Conservation (phyloP, 352 stramenopile genomes). For the Phytophthora capsici region DNA sequence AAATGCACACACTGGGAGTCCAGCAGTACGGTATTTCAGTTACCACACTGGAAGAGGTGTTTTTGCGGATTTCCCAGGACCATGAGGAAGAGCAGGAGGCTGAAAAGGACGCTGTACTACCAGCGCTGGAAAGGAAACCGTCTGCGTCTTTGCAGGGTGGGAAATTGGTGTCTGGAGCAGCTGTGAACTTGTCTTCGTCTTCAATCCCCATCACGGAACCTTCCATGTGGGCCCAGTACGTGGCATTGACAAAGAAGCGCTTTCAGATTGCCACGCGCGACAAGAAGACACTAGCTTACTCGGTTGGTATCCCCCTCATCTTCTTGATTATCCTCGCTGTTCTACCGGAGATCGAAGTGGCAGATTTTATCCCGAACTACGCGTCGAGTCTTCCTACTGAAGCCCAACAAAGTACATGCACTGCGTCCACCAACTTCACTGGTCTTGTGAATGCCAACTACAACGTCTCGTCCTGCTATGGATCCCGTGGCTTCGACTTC, state of each 20-base stretch:
- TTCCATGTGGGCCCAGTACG: constrained; percentile 52
- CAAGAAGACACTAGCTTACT: constrained; percentile 60
- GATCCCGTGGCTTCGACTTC: constrained; percentile 41
- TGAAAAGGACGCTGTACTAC: not conserved
- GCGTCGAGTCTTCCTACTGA: constrained; percentile 28
- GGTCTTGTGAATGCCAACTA: constrained; percentile 21
- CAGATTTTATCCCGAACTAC: constrained; percentile 50
- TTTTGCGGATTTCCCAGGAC: constrained; percentile 83
- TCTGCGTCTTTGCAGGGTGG: constrained; percentile 7
- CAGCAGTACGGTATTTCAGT: constrained; percentile 96
- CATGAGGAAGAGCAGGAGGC: constrained; percentile 38
- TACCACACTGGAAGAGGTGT: constrained; percentile 99
- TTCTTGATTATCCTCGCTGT: constrained; percentile 59
- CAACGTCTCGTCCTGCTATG: constrained; percentile 11
- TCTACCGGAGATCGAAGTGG: constrained; percentile 64
- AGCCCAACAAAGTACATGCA: constrained; percentile 36
- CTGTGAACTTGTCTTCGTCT: constrained; percentile 5
- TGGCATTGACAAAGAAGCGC: constrained; percentile 58
- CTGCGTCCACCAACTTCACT: constrained; percentile 24
- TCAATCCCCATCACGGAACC: constrained; percentile 17
- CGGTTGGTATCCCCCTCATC: constrained; percentile 65
- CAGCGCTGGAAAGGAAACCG: constrained; percentile 15
- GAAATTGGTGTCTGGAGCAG: constrained; percentile 16
- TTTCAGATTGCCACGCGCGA: constrained; percentile 70
- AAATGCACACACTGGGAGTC: constrained; percentile 63